These are phyloP conservation scores for Metschnikowia matae DNA, from an alignment of 805 yeast genomes.

Conservation along the genomic window DNA sequence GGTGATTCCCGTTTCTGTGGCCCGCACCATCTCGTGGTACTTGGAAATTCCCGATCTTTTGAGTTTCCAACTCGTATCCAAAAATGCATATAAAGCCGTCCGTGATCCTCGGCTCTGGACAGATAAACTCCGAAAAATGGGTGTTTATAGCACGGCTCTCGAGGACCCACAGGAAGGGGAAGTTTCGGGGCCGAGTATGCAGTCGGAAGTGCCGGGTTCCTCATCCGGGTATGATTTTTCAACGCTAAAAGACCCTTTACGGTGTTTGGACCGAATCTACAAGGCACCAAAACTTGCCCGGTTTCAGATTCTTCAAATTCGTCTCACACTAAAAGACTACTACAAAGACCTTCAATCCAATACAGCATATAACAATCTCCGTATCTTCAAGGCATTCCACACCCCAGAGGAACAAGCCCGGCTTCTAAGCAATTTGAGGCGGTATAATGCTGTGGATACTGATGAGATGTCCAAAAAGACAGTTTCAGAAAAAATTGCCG, in stretches of 20 bases:
- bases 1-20: slow-evolving; percentile 37
- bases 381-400: slow-evolving; percentile 43
- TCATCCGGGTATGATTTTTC: slow-evolving; percentile 7
- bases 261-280: slow-evolving; percentile 29
- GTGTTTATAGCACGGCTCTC: slow-evolving; percentile 31
- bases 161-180: slow-evolving; percentile 5
- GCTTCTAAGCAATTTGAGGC: slow-evolving; percentile 37
- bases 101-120: slow-evolving; percentile 41
- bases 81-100: slow-evolving; percentile 35
- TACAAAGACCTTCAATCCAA: slow-evolving; percentile 45
- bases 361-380: slow-evolving; percentile 38
- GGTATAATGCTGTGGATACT: slow-evolving; percentile 35
- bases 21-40: slow-evolving; percentile 30
- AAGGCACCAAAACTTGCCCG: slow-evolving; percentile 31
- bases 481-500: slow-evolving; percentile 43
- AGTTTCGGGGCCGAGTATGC: neutral
- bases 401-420: slow-evolving; percentile 52
- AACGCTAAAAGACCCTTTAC: slow-evolving; percentile 26
- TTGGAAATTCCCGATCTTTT: slow-evolving; percentile 37
- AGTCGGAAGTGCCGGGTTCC: neutral
- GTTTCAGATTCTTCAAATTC: slow-evolving; percentile 36
- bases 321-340: slow-evolving; percentile 37
- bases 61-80: slow-evolving; percentile 35
- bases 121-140: slow-evolving; percentile 31
- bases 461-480: slow-evolving; percentile 25